Percentiles rank a stretch among this genome's conserved stretches.
phyloP scores from a whole-genome alignment of 805 yeast species.

The Candida ipomoeae region DNA sequence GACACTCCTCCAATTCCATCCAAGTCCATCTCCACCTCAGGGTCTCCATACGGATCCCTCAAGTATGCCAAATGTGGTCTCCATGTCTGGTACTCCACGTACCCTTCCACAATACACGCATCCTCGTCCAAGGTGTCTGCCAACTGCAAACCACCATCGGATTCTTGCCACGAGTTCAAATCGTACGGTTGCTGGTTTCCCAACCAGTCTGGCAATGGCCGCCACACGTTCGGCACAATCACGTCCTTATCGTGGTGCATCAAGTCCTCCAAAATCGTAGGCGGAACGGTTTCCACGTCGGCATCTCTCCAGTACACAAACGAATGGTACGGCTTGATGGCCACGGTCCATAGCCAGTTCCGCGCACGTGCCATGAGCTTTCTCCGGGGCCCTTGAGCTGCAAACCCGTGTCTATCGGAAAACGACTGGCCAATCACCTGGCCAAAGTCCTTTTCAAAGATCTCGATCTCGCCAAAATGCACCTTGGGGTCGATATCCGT shows the following conservation, averaged over 20 bases:
- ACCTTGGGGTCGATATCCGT: conserved; percentile 53
- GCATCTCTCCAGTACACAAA: conserved; percentile 99
- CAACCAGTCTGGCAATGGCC: conserved; percentile 83
- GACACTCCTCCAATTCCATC: conserved; percentile 99
- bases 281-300: conserved; percentile 89
- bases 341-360: conserved; percentile 87
- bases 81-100: conserved; percentile 97
- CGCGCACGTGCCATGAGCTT: conserved; percentile 95
- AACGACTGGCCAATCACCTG: conserved; percentile 91
- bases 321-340: conserved; percentile 85
- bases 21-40: conserved; percentile 85
- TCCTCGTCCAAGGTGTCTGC: conserved; percentile 83
- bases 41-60: conserved; percentile 92
- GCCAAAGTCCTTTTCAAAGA: conserved; percentile 89
- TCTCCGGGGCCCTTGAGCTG: conserved; percentile 92
- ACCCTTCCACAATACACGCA: conserved; percentile 96
- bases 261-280: conserved; percentile 80
- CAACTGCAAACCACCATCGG: conserved; percentile 73
- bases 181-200: conserved; percentile 85
- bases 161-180: conserved; percentile 81
- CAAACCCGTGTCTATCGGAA: conserved; percentile 90
- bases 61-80: conserved; percentile 93
- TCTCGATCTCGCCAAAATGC: conserved; percentile 81
- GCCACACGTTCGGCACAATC: conserved; percentile 92
- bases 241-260: conserved; percentile 91